Evolutionary conservation across 1,284 basidiomycete species (phyloP), one percentile per base, ranked within the genome.

Genomic region (Ceratobasidium sp.): DNA sequence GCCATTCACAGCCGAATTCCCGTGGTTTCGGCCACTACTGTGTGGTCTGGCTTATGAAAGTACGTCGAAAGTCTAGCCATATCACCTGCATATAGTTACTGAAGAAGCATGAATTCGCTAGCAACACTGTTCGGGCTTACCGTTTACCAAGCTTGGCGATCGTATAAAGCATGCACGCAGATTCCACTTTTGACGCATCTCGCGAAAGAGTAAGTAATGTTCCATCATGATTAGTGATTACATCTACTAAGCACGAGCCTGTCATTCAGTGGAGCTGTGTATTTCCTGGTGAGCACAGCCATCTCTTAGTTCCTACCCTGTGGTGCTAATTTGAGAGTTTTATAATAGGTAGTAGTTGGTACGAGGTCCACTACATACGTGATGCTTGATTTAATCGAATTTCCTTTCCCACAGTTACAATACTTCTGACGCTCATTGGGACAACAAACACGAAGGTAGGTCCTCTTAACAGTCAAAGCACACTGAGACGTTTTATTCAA

Each of bases 151-250:
- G 54, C 54, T 7, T 55, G 54, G 54, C 23, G 23, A 21, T 55
- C 54, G 35, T 55, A 55, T 55, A 55, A 28, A 55, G 28, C 28
- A 13, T 28, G 26, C 28, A 55, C 32, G 54, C 28, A 28, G 28
- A 55, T 28, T 13, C 54, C 54, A 55, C 54, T 55, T 32, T 55
- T 55, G 50, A 2, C 50, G 11, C 32, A 54, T 18, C 26, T 54
- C 18, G 50, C 32, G 26, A 21, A 28, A 6, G 50, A 54, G 50
- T 54, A 28, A 54, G 50, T n/a, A 54, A 7, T 26, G 5, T 13
- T 26, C 13, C 21, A 9, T 28, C 5, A 21, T 11, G 9, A 26
- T 26, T 6, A 7, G 13, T 18, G 50, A 9, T 28, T 28, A 26
- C n/a, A 28, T 28, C 32, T 7, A 54, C 11, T 13, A 9, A 54